phyloP scores from a whole-genome alignment of 2,329 filamentous ascomycete species.

The Xylaria sp. region DNA sequence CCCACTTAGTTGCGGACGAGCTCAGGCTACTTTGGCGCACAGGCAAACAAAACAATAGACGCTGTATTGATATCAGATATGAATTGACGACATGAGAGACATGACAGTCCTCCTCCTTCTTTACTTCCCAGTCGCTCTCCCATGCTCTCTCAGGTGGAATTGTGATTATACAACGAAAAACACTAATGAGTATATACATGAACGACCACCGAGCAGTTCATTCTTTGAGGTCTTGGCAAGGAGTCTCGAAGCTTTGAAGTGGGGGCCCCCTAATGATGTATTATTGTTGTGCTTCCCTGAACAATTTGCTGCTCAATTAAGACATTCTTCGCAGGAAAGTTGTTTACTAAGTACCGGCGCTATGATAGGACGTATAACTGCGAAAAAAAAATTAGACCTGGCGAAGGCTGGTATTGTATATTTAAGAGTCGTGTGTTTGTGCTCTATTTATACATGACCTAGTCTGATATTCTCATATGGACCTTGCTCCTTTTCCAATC shows the following conservation, averaged over 20 bases:
- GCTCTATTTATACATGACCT: not conserved
- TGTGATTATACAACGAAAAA: not conserved
- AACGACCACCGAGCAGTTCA: not conserved
- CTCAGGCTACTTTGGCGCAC: conserved; percentile 34
- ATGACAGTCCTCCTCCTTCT: not conserved
- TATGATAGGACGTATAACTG: not conserved
- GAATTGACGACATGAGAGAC: conserved; percentile 29
- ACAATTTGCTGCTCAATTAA: not conserved
- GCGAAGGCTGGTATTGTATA: not conserved
- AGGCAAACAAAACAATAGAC: conserved; percentile 21
- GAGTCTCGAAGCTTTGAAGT: not conserved
- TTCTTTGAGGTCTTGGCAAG: not conserved
- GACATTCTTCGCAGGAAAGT: not conserved
- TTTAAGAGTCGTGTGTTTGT: not conserved
- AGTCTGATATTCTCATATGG: not conserved
- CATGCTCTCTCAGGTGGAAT: not conserved
- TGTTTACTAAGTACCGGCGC: not conserved
- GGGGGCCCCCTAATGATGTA: not conserved
- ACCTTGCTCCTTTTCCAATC: not conserved
- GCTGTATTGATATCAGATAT: conserved; percentile 23
- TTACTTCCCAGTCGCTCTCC: not conserved
- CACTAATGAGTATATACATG: not conserved
- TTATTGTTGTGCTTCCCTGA: not conserved
- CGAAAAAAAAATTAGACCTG: not conserved
- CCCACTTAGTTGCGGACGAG: conserved; percentile 32